phyloP scores from a whole-genome alignment of 2,329 filamentous ascomycete genomes.

The Incumbomyces lentus region DNA sequence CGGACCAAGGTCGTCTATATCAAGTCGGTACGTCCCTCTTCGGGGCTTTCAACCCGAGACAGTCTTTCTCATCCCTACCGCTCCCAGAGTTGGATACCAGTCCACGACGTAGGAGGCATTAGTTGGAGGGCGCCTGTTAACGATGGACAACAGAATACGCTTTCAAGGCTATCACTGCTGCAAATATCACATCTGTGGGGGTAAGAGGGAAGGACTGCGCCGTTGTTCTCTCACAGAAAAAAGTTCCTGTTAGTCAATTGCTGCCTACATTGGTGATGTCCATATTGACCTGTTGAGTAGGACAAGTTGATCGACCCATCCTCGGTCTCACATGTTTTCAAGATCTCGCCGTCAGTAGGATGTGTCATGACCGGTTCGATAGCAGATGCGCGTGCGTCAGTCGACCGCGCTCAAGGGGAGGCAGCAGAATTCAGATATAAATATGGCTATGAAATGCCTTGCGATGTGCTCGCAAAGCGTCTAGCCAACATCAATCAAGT shows the following conservation, averaged over 20 bases:
- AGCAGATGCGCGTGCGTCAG: constrained; percentile 87
- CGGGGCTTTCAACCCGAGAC: neutral
- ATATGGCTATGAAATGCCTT: constrained; percentile 98
- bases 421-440: constrained; percentile 98
- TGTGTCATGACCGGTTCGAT: constrained; percentile 99
- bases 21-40: constrained; percentile 77
- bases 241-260: constrained; percentile 71
- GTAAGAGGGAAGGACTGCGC: constrained; percentile 94
- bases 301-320: constrained; percentile 98
- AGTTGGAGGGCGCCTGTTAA: neutral
- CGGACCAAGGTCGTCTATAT: constrained; percentile 93
- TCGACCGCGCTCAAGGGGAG: constrained; percentile 86
- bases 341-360: constrained; percentile 87
- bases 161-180: constrained; percentile 98
- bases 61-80: too few relatives aligned
- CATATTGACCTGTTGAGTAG: constrained; percentile 37
- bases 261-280: constrained; percentile 17
- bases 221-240: constrained; percentile 97
- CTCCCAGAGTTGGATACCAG: too few relatives aligned
- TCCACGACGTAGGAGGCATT: neutral
- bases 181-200: constrained; percentile 97
- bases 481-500: constrained; percentile 99
- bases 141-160: constrained; percentile 70
- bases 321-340: constrained; percentile 96
- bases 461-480: constrained; percentile 90